phyloP scores from a whole-genome alignment of 2,329 filamentous ascomycete genomes.

The Orbilia javanica region DNA sequence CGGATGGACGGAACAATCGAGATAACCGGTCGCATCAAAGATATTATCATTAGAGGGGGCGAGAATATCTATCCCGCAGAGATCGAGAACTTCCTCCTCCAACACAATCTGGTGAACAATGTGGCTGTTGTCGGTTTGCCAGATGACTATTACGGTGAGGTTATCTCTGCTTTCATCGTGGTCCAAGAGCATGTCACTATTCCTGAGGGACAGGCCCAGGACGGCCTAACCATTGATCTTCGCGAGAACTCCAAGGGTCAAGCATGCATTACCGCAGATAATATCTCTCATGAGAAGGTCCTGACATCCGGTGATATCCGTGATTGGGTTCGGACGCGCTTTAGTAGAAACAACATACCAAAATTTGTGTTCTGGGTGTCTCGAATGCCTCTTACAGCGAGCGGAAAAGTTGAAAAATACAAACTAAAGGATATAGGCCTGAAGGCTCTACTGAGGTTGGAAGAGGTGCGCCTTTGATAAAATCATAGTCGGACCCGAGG shows the following conservation, averaged over 20 bases:
- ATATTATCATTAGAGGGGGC: constrained; percentile 91
- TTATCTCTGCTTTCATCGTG: constrained; percentile 82
- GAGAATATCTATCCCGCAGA: constrained; percentile 88
- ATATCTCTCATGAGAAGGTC: constrained; percentile 58
- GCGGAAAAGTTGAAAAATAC: constrained; percentile 97
- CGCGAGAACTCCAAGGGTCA: background rate
- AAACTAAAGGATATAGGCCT: constrained; percentile 28
- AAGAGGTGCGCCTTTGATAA: too few species aligned
- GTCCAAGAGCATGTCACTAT: background rate
- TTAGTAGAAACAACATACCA: constrained; percentile 84
- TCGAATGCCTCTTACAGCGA: constrained; percentile 90
- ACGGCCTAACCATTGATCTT: background rate
- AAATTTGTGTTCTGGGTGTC: constrained; percentile 90
- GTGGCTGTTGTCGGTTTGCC: constrained; percentile 85
- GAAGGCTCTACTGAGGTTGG: too few species aligned
- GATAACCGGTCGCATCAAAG: constrained; percentile 90
- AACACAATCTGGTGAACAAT: constrained; percentile 77
- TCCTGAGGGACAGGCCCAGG: background rate
- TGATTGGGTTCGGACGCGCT: constrained; percentile 76
- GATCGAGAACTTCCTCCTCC: constrained; percentile 86
- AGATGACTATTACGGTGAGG: constrained; percentile 85
- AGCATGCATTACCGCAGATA: background rate
- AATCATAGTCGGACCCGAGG: too few species aligned
- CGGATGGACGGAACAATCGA: constrained; percentile 75
- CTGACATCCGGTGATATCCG: constrained; percentile 74